Conservation (phyloP, 345 rosid species). For the Eutrema japonicum region DNA sequence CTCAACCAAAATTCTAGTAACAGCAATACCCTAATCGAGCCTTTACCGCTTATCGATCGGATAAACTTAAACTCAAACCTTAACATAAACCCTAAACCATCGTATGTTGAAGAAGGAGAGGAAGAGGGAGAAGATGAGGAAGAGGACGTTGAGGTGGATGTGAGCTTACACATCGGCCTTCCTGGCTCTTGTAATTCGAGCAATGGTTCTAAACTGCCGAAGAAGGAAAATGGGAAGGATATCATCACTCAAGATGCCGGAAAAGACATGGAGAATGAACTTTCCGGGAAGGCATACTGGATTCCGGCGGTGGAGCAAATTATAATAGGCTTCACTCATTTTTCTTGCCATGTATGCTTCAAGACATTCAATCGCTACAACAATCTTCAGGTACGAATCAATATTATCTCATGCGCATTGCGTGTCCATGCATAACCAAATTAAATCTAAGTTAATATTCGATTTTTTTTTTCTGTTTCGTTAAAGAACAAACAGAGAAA, state of each 20-base stretch:
- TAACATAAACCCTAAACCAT: slow-evolving; percentile 32
- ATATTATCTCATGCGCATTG: background rate
- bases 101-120: slow-evolving; percentile 29
- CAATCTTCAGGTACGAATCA: slow-evolving; percentile 75
- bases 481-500: no score
- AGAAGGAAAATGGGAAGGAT: slow-evolving; percentile 37
- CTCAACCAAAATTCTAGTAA: slow-evolving; percentile 8
- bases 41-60: slow-evolving; percentile 40
- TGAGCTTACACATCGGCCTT: slow-evolving; percentile 79
- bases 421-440: slow-evolving; percentile 26
- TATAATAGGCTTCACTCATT: slow-evolving; percentile 73
- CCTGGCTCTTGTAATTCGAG: slow-evolving; percentile 46
- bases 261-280: slow-evolving; percentile 28
- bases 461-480: background rate
- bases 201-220: slow-evolving; percentile 18
- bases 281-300: slow-evolving; percentile 61
- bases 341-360: slow-evolving; percentile 81
- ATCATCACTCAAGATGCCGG: slow-evolving; percentile 28
- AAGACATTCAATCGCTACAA: slow-evolving; percentile 96
- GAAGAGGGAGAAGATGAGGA: slow-evolving; percentile 31
- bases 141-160: slow-evolving; percentile 38
- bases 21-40: slow-evolving; percentile 24
- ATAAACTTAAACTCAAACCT: slow-evolving; percentile 27
- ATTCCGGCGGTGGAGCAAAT: slow-evolving; percentile 84
- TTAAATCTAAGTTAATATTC: background rate